phyloP scores from a whole-genome alignment of 192 early-diverging fungal species.

The Coemansia sp. region DNA sequence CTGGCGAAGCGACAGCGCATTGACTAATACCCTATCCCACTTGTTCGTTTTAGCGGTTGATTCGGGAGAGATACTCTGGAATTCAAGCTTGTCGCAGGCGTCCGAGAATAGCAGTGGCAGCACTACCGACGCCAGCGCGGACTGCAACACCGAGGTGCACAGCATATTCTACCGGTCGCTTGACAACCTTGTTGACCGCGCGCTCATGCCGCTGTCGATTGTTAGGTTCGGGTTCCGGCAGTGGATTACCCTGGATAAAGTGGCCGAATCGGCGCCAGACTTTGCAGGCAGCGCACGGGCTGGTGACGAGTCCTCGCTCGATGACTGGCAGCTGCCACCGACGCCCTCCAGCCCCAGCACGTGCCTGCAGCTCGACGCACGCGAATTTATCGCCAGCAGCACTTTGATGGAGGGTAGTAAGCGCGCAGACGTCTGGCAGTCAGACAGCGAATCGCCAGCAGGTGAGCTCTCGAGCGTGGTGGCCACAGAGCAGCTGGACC shows the following conservation, averaged over 20 bases:
- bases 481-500: not conserved
- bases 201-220: conserved; percentile 40
- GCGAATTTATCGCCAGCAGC: conserved; percentile 19
- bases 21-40: too few relatives aligned
- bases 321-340: conserved; percentile 19
- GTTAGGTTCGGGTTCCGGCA: conserved; percentile 47
- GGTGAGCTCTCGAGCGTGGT: too few relatives aligned
- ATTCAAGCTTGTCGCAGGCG: not conserved
- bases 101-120: not conserved
- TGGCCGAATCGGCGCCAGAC: not conserved
- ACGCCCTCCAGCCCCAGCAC: conserved; percentile 23
- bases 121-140: not conserved
- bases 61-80: conserved; percentile 39
- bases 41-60: conserved; percentile 20
- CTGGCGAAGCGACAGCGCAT: too few relatives aligned
- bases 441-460: too few relatives aligned
- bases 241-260: conserved; percentile 34
- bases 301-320: not conserved
- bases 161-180: conserved; percentile 27
- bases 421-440: not conserved
- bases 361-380: conserved; percentile 9
- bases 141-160: not conserved
- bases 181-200: conserved; percentile 43
- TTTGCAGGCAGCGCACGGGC: not conserved
- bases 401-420: not conserved